Percentiles rank a stretch among this genome's conserved stretches.
Evolutionary conservation across 2,329 filamentous ascomycete genomes (phyloP).

Genomic region (Alternaria sp.): DNA sequence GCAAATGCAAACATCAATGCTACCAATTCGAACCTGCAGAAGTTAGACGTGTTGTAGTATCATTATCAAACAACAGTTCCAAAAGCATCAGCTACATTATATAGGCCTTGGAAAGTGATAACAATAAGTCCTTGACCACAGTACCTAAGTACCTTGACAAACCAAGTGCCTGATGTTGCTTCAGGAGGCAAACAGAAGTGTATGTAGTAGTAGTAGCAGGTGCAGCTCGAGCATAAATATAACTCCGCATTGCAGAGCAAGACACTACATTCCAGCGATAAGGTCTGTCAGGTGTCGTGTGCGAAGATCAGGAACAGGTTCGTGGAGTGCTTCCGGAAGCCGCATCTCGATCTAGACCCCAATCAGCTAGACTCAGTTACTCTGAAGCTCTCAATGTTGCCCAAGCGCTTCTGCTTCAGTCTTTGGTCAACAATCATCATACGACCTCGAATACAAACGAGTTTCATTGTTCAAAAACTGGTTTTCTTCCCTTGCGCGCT

Average conservation of each 20-base stretch:
- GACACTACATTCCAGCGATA: background rate
- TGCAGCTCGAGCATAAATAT: background rate
- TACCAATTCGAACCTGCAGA: background rate
- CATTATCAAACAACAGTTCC: background rate
- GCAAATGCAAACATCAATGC: background rate
- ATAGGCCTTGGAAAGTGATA: background rate
- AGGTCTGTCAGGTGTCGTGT: background rate
- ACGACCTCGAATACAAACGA: background rate
- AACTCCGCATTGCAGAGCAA: background rate
- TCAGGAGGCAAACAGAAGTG: background rate
- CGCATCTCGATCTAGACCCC: background rate
- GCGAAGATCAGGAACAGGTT: background rate
- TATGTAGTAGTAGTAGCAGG: background rate
- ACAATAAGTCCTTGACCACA: background rate
- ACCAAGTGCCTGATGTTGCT: background rate
- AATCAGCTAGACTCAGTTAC: background rate
- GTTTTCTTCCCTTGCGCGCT: background rate
- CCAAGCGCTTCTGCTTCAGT: background rate
- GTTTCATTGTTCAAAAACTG: background rate
- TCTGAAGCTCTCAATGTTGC: background rate
- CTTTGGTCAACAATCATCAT: background rate
- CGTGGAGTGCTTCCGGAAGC: background rate
- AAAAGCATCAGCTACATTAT: background rate
- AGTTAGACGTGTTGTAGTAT: background rate
- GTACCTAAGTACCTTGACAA: background rate